Conservation (phyloP, 495 filamentous ascomycete species). For the Parmelia sp. region DNA sequence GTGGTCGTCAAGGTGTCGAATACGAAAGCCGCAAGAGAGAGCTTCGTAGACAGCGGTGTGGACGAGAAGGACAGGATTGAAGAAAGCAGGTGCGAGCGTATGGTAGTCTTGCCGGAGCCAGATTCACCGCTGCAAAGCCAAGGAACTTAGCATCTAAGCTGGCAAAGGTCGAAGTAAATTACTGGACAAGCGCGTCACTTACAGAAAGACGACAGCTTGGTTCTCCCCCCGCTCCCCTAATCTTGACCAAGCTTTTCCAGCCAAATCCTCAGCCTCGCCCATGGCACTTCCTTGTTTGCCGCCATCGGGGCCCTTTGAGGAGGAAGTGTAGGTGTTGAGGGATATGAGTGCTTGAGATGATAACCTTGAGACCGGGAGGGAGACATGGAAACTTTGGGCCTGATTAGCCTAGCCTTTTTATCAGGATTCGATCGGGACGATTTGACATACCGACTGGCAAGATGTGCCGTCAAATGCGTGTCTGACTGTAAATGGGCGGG, state of each 20-base stretch:
- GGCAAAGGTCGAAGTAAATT: no score
- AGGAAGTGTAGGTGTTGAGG: conserved; percentile 87
- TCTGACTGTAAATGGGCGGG: conserved; percentile 92
- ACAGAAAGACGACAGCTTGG: conserved; percentile 89
- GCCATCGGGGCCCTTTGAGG: conserved; percentile 82
- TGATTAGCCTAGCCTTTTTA: neutral
- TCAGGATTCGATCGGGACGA: neutral
- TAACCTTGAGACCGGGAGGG: conserved; percentile 75
- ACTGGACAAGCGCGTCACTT: conserved; percentile 34
- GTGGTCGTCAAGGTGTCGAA: conserved; percentile 96
- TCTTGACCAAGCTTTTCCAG: conserved; percentile 72
- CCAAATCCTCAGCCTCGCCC: conserved; percentile 83
- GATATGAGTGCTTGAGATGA: conserved; percentile 86
- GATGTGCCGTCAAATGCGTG: conserved; percentile 89
- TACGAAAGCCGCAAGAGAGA: conserved; percentile 87
- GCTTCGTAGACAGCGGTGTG: conserved; percentile 84
- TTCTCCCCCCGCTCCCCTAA: conserved; percentile 88
- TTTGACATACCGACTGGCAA: conserved; percentile 67
- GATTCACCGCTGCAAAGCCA: conserved; percentile 68
- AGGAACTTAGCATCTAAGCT: conserved; percentile 1
- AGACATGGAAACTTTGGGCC: conserved; percentile 65
- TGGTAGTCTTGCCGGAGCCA: conserved; percentile 89
- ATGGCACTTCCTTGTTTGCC: conserved; percentile 77
- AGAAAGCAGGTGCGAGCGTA: conserved; percentile 80
- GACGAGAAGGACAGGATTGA: conserved; percentile 79